Conservation (phyloP, 2,329 filamentous ascomycete genomes). For the Neonectria ditissima region DNA sequence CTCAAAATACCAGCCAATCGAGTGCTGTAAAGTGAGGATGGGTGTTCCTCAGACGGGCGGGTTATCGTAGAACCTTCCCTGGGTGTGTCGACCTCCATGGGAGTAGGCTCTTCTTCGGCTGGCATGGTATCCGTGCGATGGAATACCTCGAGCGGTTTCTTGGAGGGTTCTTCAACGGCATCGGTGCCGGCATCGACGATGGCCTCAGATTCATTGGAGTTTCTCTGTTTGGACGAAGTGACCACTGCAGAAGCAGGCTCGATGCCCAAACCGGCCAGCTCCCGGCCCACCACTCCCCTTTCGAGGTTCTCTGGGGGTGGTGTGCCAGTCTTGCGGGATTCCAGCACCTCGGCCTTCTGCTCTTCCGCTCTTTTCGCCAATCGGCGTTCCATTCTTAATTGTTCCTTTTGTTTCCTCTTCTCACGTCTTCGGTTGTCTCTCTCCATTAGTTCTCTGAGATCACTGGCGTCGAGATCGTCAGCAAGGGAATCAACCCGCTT, state of each 20-base stretch:
- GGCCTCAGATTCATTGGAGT: conserved; percentile 39
- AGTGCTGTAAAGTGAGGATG: conserved; percentile 41
- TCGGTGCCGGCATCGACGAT: conserved; percentile 41
- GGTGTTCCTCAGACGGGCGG: conserved; percentile 39
- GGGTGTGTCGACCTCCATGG: conserved; percentile 40
- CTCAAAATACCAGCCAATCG: conserved; percentile 56
- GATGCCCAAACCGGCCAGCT: conserved; percentile 66
- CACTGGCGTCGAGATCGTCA: conserved; percentile 85
- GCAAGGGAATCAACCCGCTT: conserved; percentile 79
- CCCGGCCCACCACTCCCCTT: conserved; percentile 70
- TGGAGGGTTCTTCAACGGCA: conserved; percentile 27
- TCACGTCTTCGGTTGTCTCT: conserved; percentile 85
- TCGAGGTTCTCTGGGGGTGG: conserved; percentile 68
- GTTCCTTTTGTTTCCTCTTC: conserved; percentile 75
- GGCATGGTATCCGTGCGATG: conserved; percentile 46
- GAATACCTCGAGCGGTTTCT: conserved; percentile 45
- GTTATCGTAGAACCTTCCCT: conserved; percentile 37
- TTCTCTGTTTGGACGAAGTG: conserved; percentile 66
- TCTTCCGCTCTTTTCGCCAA: conserved; percentile 76
- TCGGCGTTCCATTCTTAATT: conserved; percentile 73
- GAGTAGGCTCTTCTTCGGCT: conserved; percentile 28
- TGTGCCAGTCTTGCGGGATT: conserved; percentile 63
- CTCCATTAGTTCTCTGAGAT: conserved; percentile 89
- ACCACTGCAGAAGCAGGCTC: conserved; percentile 66
- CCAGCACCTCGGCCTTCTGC: conserved; percentile 69